A percentile compares a stretch with the other conserved stretches of the same genome.
These are phyloP conservation scores for Ascochyta fabae DNA, from an alignment of 2,329 filamentous ascomycete genomes.

Conservation along the genomic window DNA sequence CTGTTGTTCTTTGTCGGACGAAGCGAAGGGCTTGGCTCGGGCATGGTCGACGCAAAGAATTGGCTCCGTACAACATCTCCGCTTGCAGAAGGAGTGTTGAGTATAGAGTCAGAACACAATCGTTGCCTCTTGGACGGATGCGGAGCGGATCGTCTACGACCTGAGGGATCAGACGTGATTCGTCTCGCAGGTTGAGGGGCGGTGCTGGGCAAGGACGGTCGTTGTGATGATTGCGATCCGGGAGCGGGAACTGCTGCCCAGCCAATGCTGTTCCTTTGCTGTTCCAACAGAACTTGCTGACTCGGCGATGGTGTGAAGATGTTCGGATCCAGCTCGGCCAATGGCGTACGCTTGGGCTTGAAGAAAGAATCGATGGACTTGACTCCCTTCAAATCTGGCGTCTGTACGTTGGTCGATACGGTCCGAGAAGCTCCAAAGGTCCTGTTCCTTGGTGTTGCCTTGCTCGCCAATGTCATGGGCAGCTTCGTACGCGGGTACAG, in stretches of 20 bases:
- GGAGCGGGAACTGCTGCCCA: constrained; percentile 63
- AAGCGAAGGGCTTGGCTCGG: constrained; percentile 51
- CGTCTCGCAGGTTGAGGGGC: constrained; percentile 53
- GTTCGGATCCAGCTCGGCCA: constrained; percentile 73
- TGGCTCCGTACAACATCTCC: constrained; percentile 50
- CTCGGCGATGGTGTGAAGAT: constrained; percentile 70
- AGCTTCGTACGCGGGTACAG: constrained; percentile 89
- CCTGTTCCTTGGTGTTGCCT: constrained; percentile 41
- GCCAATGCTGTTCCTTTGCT: constrained; percentile 57
- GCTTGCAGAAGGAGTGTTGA: constrained; percentile 36
- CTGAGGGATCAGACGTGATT: constrained; percentile 43
- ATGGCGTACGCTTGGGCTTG: constrained; percentile 66
- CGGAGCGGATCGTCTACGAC: constrained; percentile 53
- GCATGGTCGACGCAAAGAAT: constrained; percentile 50
- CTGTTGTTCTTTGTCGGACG: constrained; percentile 42
- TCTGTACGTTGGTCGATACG: constrained; percentile 34
- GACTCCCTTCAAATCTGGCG: constrained; percentile 63
- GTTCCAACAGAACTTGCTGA: constrained; percentile 65
- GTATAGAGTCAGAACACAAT: constrained; percentile 52
- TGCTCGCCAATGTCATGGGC: constrained; percentile 53
- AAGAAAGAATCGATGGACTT: constrained; percentile 71
- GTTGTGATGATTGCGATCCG: constrained; percentile 44
- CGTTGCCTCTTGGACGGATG: constrained; percentile 52
- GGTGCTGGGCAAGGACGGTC: constrained; percentile 40
- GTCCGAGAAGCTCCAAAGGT: constrained; percentile 49